A percentile compares a stretch with the other conserved stretches of the same genome.
Conservation (phyloP, 2,329 filamentous ascomycete species). For the Colletotrichum falcatum region DNA sequence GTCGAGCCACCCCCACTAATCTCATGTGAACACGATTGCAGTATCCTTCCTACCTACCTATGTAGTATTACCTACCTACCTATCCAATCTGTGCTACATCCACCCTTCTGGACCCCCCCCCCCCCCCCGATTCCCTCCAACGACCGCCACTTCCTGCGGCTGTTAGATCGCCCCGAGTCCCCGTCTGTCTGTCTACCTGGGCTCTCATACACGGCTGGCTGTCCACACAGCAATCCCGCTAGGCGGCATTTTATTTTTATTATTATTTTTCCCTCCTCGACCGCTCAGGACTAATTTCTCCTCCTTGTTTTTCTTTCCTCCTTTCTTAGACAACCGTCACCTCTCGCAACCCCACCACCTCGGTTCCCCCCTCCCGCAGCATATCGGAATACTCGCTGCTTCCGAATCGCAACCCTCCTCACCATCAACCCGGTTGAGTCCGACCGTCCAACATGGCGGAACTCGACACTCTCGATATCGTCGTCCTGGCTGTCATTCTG, state of each 20-base stretch:
- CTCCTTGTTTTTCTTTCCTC: not conserved
- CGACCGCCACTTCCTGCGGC: conserved; percentile 34
- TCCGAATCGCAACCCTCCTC: conserved; percentile 15
- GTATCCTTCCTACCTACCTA: not conserved
- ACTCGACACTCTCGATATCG: conserved; percentile 93
- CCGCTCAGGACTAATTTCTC: conserved; percentile 10
- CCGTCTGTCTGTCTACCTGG: too few species aligned
- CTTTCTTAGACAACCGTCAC: not conserved
- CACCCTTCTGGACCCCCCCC: conserved; percentile 19
- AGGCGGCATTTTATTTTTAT: conserved; percentile 6
- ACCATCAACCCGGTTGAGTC: conserved; percentile 16
- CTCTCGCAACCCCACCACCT: conserved; percentile 20
- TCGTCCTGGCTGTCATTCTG: conserved; percentile 88
- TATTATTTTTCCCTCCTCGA: not conserved
- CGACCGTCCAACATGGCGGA: conserved; percentile 77
- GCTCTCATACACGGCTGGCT: conserved; percentile 26
- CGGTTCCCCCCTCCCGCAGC: not conserved
- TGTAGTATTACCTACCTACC: too few species aligned
- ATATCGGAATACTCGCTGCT: conserved; percentile 20
- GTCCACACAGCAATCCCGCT: conserved; percentile 27
- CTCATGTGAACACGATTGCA: conserved; percentile 41
- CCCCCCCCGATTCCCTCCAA: conserved; percentile 30
- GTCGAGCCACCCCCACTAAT: conserved; percentile 38
- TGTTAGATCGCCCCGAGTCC: conserved; percentile 19
- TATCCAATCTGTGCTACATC: too few species aligned